Evolutionary conservation across 495 filamentous ascomycete genomes (phyloP).

Genomic region (Podospora appendiculata): DNA sequence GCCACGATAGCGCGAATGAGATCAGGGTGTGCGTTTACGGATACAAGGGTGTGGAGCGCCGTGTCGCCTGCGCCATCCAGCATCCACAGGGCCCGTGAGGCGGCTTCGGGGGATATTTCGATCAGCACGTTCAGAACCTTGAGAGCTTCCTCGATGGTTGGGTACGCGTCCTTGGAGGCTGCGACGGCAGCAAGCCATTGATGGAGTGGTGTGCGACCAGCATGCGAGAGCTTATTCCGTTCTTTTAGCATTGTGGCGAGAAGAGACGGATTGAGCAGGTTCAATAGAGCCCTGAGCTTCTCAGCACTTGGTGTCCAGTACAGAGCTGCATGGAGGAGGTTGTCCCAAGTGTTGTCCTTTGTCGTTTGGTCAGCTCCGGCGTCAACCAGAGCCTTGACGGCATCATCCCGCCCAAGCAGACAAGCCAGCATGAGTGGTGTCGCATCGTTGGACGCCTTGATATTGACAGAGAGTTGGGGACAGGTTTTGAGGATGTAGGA

Average conservation of each 20-base stretch:
- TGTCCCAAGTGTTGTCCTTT: slow-evolving; percentile 45
- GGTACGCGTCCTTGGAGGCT: neutral
- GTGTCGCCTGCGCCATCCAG: slow-evolving; percentile 64
- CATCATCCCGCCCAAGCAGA: slow-evolving; percentile 37
- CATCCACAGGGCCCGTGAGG: slow-evolving; percentile 42
- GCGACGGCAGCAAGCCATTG: slow-evolving; percentile 15
- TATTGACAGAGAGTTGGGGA: slow-evolving; percentile 44
- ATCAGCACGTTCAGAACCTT: slow-evolving; percentile 36
- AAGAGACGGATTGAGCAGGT: slow-evolving; percentile 44
- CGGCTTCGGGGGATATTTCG: slow-evolving; percentile 37
- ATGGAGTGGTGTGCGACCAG: slow-evolving; percentile 35
- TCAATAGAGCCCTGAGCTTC: slow-evolving; percentile 36
- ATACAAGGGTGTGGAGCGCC: slow-evolving; percentile 50
- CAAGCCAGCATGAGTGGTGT: slow-evolving; percentile 59
- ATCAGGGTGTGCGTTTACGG: slow-evolving; percentile 17
- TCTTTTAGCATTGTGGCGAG: slow-evolving; percentile 29
- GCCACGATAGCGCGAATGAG: slow-evolving; percentile 44
- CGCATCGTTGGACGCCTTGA: slow-evolving; percentile 42
- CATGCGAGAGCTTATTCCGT: slow-evolving; percentile 23
- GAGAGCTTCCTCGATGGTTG: slow-evolving; percentile 5
- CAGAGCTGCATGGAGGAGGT: slow-evolving; percentile 53
- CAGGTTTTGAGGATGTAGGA: slow-evolving; percentile 51
- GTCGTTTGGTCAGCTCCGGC: slow-evolving; percentile 57
- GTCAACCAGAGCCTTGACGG: slow-evolving; percentile 51
- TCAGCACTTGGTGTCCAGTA: slow-evolving; percentile 14